Evolutionary conservation across 2,329 filamentous ascomycete genomes (phyloP).

Genomic region (Celoporthe dispersa): DNA sequence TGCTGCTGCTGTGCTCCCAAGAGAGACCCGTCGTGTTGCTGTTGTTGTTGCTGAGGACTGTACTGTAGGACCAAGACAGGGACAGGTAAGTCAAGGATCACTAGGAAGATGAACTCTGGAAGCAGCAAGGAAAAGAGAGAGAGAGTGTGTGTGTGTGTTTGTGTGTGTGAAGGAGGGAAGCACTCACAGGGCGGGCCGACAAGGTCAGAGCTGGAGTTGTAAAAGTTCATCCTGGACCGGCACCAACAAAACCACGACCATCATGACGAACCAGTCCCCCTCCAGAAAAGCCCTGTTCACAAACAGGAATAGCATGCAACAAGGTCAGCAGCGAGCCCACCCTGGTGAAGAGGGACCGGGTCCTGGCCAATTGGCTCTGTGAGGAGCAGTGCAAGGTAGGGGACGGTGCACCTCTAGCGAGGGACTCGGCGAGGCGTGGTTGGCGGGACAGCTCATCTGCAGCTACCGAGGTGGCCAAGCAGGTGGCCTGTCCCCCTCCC

Average conservation of each 20-base stretch:
- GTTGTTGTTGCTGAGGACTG: not conserved
- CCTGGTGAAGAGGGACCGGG: constrained; percentile 3
- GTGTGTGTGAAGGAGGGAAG: constrained; percentile 11
- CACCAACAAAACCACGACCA: constrained; percentile 22
- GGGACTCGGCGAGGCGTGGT: constrained; percentile 20
- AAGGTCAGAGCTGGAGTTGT: constrained; percentile 31
- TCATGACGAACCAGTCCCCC: constrained; percentile 26
- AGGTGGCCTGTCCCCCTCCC: constrained; percentile 4
- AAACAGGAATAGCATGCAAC: constrained; percentile 8
- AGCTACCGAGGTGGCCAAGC: constrained; percentile 11
- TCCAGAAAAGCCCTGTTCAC: not conserved
- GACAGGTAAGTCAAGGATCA: not conserved
- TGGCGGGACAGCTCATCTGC: constrained; percentile 24
- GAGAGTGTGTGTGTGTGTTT: not conserved
- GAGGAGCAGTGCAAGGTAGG: constrained; percentile 23
- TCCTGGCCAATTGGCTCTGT: constrained; percentile 26
- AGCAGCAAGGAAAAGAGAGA: not conserved
- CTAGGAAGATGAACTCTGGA: not conserved
- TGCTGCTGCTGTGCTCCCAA: constrained; percentile 29
- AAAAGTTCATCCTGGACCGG: constrained; percentile 33
- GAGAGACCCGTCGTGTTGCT: constrained; percentile 12
- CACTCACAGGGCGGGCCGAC: constrained; percentile 34
- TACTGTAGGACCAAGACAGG: constrained; percentile 16
- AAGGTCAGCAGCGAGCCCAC: constrained; percentile 20
- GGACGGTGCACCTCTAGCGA: constrained; percentile 24